Percentiles rank a stretch among this genome's conserved stretches.
Conservation (phyloP, 805 yeast genomes). For the Kodamaea leandrae region DNA sequence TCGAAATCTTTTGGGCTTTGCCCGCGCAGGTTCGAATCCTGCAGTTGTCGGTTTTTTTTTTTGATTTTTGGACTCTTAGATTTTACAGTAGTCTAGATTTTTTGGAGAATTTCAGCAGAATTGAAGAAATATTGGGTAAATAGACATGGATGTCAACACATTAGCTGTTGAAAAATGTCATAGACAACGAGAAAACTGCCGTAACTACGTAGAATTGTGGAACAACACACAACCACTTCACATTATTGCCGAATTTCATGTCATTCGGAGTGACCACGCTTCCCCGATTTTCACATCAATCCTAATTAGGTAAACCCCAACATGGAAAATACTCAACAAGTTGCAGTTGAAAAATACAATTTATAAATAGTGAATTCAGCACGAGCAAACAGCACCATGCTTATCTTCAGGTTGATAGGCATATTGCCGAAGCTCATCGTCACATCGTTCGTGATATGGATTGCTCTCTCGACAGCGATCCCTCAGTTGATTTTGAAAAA, state of each 20-base stretch:
- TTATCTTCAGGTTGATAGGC: slow-evolving; percentile 5
- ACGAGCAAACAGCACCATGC: slow-evolving; percentile 5
- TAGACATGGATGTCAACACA: no score
- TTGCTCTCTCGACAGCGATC: slow-evolving; percentile 35
- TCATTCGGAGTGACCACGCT: no score
- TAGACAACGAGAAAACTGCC: no score
- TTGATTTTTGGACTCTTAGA: no score
- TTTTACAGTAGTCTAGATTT: no score
- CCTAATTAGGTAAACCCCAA: slow-evolving; percentile 4
- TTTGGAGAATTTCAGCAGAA: no score
- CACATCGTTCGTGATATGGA: slow-evolving; percentile 35
- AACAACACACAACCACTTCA: no score
- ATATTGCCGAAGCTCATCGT: slow-evolving; percentile 16
- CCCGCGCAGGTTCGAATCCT: slow-evolving; percentile 18
- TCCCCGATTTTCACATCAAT: background rate
- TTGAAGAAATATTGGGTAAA: no score
- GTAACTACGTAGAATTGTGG: no score
- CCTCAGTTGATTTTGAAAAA: slow-evolving; percentile 37
- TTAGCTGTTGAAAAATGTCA: no score
- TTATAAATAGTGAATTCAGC: background rate
- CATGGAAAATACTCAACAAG: slow-evolving; percentile 5
- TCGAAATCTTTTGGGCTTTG: slow-evolving; percentile 17
- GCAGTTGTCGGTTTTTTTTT: slow-evolving; percentile 14
- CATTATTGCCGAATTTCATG: no score
- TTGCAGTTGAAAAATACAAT: background rate